Evolutionary conservation across 805 yeast genomes (phyloP).

Genomic region (Saccharomycopsis oosterbeekiorum): DNA sequence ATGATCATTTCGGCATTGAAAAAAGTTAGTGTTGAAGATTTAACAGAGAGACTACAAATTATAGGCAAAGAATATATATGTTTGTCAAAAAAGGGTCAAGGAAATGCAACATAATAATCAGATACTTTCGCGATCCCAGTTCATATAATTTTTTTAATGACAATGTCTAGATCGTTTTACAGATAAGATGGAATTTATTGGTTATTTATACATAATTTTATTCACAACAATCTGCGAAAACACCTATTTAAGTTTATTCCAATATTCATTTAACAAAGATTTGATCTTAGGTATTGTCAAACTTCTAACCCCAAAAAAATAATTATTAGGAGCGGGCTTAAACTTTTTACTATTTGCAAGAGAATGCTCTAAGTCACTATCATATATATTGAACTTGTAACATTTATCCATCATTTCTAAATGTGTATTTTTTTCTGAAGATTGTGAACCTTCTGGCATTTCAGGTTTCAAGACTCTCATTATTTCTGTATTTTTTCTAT

Average conservation of each 20-base stretch:
- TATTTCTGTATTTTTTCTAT: neutral
- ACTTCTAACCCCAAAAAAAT: slow-evolving; percentile 1
- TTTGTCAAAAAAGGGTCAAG: neutral
- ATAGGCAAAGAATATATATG: slow-evolving; percentile 1
- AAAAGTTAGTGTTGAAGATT: neutral
- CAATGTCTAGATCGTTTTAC: too few relatives aligned
- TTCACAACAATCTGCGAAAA: neutral
- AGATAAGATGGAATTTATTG: neutral
- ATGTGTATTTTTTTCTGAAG: neutral
- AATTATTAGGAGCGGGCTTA: neutral
- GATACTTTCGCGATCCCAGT: neutral
- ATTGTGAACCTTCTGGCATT: neutral
- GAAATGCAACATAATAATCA: neutral
- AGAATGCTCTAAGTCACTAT: neutral
- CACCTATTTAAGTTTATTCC: neutral
- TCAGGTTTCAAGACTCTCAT: neutral
- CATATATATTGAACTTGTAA: neutral
- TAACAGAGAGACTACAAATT: slow-evolving; percentile 2
- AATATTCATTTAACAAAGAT: neutral
- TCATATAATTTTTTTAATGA: neutral
- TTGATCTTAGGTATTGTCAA: neutral
- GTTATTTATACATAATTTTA: neutral
- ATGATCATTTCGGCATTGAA: slow-evolving; percentile 3
- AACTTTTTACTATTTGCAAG: neutral
- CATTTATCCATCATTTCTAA: neutral